phyloP scores from a whole-genome alignment of 495 filamentous ascomycete genomes.

The Amniculicola lignicola region DNA sequence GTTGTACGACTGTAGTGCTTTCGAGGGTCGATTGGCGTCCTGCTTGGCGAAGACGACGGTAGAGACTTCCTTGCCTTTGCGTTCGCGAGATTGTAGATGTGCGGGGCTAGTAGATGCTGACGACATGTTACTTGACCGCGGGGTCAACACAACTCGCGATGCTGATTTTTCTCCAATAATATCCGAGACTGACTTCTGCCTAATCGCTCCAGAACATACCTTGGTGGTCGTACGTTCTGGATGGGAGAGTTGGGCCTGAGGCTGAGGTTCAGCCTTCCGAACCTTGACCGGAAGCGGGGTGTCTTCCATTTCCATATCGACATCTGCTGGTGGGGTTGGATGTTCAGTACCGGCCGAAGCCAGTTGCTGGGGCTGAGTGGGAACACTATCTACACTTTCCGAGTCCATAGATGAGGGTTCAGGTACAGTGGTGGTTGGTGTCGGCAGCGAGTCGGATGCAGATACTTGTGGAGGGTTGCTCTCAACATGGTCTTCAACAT shows the following conservation, averaged over 20 bases:
- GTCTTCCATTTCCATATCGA: slow-evolving; percentile 35
- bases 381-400: background rate
- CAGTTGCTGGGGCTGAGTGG: slow-evolving; percentile 12
- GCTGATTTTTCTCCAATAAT: slow-evolving; percentile 56
- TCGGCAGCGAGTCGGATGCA: slow-evolving; percentile 25
- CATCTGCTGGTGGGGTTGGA: slow-evolving; percentile 32
- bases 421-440: slow-evolving; percentile 21
- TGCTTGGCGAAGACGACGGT: slow-evolving; percentile 79
- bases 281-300: slow-evolving; percentile 13
- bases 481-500: background rate
- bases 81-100: slow-evolving; percentile 43
- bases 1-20: slow-evolving; percentile 17
- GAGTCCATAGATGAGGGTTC: slow-evolving; percentile 10
- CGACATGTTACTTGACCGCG: slow-evolving; percentile 31
- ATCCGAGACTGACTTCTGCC: slow-evolving; percentile 71
- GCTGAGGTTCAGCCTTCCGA: background rate
- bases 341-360: slow-evolving; percentile 16
- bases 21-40: slow-evolving; percentile 13
- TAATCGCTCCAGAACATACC: slow-evolving; percentile 63
- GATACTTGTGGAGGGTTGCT: background rate
- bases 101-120: slow-evolving; percentile 36
- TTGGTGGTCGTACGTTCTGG: slow-evolving; percentile 61
- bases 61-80: slow-evolving; percentile 64
- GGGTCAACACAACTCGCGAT: slow-evolving; percentile 45
- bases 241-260: background rate